Base-by-base conservation (phyloP, 345 rosid species). In the Fremontodendron californicum region DNA sequence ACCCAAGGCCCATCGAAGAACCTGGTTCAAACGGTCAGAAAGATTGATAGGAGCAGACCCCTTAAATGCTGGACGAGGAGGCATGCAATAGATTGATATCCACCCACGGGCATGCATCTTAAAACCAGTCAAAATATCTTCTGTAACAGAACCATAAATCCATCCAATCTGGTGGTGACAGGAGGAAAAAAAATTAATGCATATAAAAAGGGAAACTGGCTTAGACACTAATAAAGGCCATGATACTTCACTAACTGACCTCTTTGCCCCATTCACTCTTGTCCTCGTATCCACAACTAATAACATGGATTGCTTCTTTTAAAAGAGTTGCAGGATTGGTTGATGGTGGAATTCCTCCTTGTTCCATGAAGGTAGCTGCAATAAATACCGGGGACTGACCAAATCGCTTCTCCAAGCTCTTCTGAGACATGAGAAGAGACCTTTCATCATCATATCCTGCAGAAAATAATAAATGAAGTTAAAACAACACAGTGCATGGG, bases 101-200 rank as follows among this genome's bases (percentile, higher is more conserved):
- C 99, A 96, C 40, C 99, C 99, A 66, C 98, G 99, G 74, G 98
- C 95, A 81, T 96, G 99, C 99, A 96, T 96, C 88, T 96, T 96
- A 81, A 96, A 96, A 78, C 99, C 99, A 33, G 99, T 96, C 78
- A 96, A 86, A 88, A 96, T 96, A 89, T 96, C 99, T 87, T 96
- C 99, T 9, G 99, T 96, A 70, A 96, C 99, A 4, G 99, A 96
- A 79, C 99, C 99, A 72, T 96, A 96, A 80, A 96, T 96, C 98
- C 98, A 96, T 73, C 99, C 99, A 82, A 94, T 92, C 99, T 96
- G 87, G 48, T 96, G 87, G 48, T 62, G 54, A 65, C 12, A 76
- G 15, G 60, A 77, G 35, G 35, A n/a, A 6, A 49, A 71, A 61
- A 72, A 61, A 46, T 57, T 37, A 75, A 21, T 55, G 33, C 51